Conservation (phyloP, 225 moss, liverwort and hornwort species). For the Bryum argenteum region DNA sequence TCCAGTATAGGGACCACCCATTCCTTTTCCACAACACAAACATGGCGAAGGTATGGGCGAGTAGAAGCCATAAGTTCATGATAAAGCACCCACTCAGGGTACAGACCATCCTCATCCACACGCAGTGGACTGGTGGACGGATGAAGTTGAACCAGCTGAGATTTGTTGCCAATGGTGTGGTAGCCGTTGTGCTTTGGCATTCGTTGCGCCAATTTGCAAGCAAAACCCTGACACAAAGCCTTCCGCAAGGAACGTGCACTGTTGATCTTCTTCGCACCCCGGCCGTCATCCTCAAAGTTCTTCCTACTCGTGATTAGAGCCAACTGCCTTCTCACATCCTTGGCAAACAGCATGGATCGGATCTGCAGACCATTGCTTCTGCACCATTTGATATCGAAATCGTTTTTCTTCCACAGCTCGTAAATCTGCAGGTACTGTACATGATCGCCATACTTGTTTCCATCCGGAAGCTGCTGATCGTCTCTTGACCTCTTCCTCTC, state of each 20-base stretch:
- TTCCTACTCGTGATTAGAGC: conserved; percentile 67
- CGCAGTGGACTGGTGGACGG: conserved; percentile 74
- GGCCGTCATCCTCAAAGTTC: conserved; percentile 43
- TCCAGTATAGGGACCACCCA: conserved; percentile 83
- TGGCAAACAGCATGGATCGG: conserved; percentile 91
- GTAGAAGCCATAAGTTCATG: conserved; percentile 87
- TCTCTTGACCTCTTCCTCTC: conserved; percentile 82
- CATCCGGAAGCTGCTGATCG: conserved; percentile 74
- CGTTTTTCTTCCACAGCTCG: conserved; percentile 65
- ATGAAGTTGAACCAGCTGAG: conserved; percentile 95
- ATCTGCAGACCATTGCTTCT: conserved; percentile 73
- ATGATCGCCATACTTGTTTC: conserved; percentile 85
- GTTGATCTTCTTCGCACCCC: conserved; percentile 41
- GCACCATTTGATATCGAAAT: conserved; percentile 84
- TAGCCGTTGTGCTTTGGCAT: conserved; percentile 92
- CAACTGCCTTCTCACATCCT: conserved; percentile 87
- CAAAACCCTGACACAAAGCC: conserved; percentile 88
- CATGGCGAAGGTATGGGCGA: conserved; percentile 82
- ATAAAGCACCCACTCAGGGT: conserved; percentile 97
- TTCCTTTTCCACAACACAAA: conserved; percentile 81
- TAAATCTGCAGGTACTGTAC: conserved; percentile 85
- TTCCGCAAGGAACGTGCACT: conserved; percentile 76
- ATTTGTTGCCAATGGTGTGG: conserved; percentile 76
- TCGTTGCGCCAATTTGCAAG: conserved; percentile 83
- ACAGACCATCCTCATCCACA: conserved; percentile 87